Conservation (phyloP, 2,329 filamentous ascomycete genomes). For the Cladobotryum protrusum region DNA sequence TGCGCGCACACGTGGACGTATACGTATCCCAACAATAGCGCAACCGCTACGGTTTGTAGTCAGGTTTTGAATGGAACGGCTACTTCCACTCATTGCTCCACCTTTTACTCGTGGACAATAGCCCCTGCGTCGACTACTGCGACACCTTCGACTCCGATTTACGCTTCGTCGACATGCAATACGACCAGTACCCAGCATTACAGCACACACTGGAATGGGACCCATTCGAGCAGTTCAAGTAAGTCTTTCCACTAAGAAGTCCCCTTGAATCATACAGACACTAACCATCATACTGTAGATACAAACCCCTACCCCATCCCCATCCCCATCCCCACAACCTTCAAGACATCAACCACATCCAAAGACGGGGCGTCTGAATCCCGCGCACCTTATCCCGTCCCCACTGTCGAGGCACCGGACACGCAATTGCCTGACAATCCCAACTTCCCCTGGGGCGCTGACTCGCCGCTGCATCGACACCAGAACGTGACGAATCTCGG, state of each 20-base stretch:
- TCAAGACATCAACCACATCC: conserved; percentile 14
- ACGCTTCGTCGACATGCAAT: conserved; percentile 18
- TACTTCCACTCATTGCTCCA: conserved; percentile 6
- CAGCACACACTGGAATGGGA: not conserved
- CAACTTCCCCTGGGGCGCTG: conserved; percentile 32
- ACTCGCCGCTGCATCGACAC: conserved; percentile 30
- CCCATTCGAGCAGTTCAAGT: conserved; percentile 2
- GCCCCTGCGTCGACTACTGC: not conserved
- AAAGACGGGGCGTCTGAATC: conserved; percentile 7
- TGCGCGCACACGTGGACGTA: conserved; percentile 12
- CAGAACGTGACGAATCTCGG: conserved; percentile 23
- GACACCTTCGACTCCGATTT: conserved; percentile 7
- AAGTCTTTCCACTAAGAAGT: not conserved
- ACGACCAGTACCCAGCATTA: conserved; percentile 16
- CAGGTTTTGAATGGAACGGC: conserved; percentile 3
- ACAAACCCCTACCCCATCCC: conserved; percentile 3
- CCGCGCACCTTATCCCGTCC: conserved; percentile 12
- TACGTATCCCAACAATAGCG: conserved; percentile 9
- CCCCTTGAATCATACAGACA: not conserved
- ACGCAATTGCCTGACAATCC: conserved; percentile 23
- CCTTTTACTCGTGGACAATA: not conserved
- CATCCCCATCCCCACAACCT: conserved; percentile 10
- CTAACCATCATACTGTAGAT: not conserved
- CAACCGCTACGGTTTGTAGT: conserved; percentile 4
- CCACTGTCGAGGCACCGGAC: conserved; percentile 14